These are phyloP conservation scores for Lactarius deliciosus DNA, from an alignment of 768 basidiomycete genomes.

Conservation along the genomic window DNA sequence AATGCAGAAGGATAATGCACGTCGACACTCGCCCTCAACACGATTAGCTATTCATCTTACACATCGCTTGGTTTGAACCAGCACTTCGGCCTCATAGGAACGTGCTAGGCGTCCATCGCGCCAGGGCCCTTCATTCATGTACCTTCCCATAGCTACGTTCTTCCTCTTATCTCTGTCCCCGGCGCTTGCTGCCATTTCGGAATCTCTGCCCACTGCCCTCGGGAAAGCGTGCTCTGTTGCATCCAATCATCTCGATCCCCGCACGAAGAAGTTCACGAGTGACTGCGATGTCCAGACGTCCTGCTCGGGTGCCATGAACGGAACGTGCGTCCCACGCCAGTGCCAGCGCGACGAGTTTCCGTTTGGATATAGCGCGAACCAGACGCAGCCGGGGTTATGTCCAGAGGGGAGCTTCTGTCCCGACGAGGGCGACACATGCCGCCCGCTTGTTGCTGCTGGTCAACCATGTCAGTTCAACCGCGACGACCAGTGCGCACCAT, in stretches of 20 bases:
- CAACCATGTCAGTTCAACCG: slow-evolving; percentile 29
- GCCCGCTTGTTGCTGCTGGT: slow-evolving; percentile 21
- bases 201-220: slow-evolving; percentile 10
- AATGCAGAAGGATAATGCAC: background rate
- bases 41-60: background rate
- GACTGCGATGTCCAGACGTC: slow-evolving; percentile 29
- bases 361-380: slow-evolving; percentile 15
- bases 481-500: slow-evolving; percentile 28
- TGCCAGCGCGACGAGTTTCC: slow-evolving; percentile 29
- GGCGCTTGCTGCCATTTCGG: background rate
- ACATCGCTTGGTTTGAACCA: background rate
- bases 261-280: slow-evolving; percentile 22
- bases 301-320: slow-evolving; percentile 23
- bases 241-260: slow-evolving; percentile 27
- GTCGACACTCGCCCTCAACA: background rate
- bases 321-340: slow-evolving; percentile 25
- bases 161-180: slow-evolving; percentile 3
- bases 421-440: slow-evolving; percentile 27
- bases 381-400: slow-evolving; percentile 21
- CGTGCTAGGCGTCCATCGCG: background rate
- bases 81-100: background rate
- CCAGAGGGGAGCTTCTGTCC: slow-evolving; percentile 27
- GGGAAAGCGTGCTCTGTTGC: slow-evolving; percentile 21
- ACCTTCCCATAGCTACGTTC: background rate
- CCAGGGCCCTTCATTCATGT: slow-evolving; percentile 8